A percentile compares a stretch with the other conserved stretches of the same genome.
These are phyloP conservation scores for Aspergillus wentii DNA, from an alignment of 495 filamentous ascomycete species.

Conservation along the genomic window DNA sequence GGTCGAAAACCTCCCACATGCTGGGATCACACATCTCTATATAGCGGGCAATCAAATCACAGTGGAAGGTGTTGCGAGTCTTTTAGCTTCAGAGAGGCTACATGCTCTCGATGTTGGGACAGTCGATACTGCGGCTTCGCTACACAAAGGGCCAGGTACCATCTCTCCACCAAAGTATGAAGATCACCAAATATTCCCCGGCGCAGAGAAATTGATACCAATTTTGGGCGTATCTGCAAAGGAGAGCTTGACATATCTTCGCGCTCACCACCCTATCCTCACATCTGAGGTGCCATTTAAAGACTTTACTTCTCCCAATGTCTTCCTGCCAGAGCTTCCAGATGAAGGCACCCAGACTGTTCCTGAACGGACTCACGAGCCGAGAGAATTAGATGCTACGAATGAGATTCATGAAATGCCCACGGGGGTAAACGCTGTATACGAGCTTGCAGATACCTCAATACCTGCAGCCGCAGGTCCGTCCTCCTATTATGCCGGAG, in stretches of 20 bases:
- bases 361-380: slow-evolving; percentile 12
- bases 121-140: slow-evolving; percentile 29
- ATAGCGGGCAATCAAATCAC: slow-evolving; percentile 55
- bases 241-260: slow-evolving; percentile 46
- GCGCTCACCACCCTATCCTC: slow-evolving; percentile 53
- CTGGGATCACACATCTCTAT: slow-evolving; percentile 56
- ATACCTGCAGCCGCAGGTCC: no score
- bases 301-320: slow-evolving; percentile 15
- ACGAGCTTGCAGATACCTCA: slow-evolving; percentile 41
- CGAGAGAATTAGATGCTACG: slow-evolving; percentile 33
- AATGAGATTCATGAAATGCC: slow-evolving; percentile 45
- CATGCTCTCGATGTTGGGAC: slow-evolving; percentile 50
- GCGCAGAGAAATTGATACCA: slow-evolving; percentile 52
- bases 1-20: slow-evolving; percentile 47
- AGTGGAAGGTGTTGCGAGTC: slow-evolving; percentile 49
- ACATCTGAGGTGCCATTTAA: slow-evolving; percentile 43
- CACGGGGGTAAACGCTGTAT: slow-evolving; percentile 23
- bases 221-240: slow-evolving; percentile 41
- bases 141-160: slow-evolving; percentile 11
- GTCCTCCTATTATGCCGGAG: no score
- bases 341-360: slow-evolving; percentile 14
- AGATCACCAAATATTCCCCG: slow-evolving; percentile 27
- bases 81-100: slow-evolving; percentile 46
- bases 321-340: slow-evolving; percentile 32
- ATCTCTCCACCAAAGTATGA: slow-evolving; percentile 13